A percentile compares a stretch with the other conserved stretches of the same genome.
Conservation (phyloP, 495 filamentous ascomycete species). For the Staphylotrichum tortipilum region DNA sequence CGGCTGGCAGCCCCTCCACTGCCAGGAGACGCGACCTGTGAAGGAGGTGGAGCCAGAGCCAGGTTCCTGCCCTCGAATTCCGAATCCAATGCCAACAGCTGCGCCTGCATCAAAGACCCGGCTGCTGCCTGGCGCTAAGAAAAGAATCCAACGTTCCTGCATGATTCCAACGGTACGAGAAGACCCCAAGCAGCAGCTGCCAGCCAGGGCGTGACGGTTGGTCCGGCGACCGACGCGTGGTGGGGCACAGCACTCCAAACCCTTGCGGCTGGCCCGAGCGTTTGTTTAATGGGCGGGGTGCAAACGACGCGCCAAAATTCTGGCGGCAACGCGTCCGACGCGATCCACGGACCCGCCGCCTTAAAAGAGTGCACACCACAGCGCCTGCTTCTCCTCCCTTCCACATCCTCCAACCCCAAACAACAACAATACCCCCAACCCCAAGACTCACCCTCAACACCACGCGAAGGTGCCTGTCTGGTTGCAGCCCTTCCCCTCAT, state of each 20-base stretch:
- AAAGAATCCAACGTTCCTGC: too few species aligned
- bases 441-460: too few species aligned
- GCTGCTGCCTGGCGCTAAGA: too few species aligned
- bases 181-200: constrained; percentile 1
- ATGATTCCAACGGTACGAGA: too few species aligned
- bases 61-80: too few species aligned
- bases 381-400: constrained; percentile 6
- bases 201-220: neutral
- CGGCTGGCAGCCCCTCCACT: too few species aligned
- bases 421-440: neutral
- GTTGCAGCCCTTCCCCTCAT: neutral
- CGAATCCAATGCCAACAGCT: too few species aligned
- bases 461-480: neutral
- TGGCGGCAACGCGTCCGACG: constrained; percentile 11
- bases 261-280: constrained; percentile 5
- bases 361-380: constrained; percentile 12
- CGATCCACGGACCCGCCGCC: constrained; percentile 10
- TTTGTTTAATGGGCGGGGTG: constrained; percentile 18
- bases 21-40: too few species aligned
- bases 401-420: constrained; percentile 11
- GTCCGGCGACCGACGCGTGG: neutral
- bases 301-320: constrained; percentile 13
- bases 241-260: neutral
- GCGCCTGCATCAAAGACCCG: too few species aligned
- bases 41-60: too few species aligned